phyloP scores from a whole-genome alignment of 2,329 filamentous ascomycete species.

The Tolypocladium tropicale region DNA sequence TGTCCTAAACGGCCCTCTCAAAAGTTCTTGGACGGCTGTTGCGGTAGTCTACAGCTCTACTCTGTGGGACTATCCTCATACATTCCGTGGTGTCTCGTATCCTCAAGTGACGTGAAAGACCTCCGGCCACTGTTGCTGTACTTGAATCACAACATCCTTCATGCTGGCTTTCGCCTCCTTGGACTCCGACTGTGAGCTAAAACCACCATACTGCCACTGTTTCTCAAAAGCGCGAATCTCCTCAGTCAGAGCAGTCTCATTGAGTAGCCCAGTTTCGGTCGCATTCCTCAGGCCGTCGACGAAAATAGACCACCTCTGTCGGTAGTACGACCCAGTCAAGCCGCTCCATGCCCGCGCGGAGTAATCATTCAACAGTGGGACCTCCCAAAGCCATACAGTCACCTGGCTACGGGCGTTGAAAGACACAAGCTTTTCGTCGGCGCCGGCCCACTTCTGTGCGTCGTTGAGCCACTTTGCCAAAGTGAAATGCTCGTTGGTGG shows the following conservation, averaged over 20 bases:
- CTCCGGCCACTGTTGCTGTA: background rate
- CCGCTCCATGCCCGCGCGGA: slow-evolving; percentile 38
- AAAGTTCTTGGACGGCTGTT: no score
- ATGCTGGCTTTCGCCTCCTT: background rate
- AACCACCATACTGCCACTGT: background rate
- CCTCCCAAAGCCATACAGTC: slow-evolving; percentile 33
- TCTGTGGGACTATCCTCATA: no score
- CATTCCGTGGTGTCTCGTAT: no score
- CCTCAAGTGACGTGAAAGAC: background rate
- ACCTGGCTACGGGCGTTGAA: slow-evolving; percentile 39
- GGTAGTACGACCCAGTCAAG: slow-evolving; percentile 34
- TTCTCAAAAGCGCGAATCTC: background rate
- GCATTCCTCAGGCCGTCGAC: slow-evolving; percentile 13
- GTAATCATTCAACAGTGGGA: slow-evolving; percentile 32
- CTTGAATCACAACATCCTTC: background rate
- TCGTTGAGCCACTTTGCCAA: slow-evolving; percentile 29
- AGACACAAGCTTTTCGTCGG: slow-evolving; percentile 23
- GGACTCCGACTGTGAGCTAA: background rate
- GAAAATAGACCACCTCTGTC: slow-evolving; percentile 34
- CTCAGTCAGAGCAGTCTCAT: background rate
- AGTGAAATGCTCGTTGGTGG: slow-evolving; percentile 29
- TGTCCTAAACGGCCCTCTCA: no score
- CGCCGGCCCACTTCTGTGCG: slow-evolving; percentile 18
- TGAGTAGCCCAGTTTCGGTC: background rate
- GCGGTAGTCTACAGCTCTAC: no score